Evolutionary conservation across 108 stramenopile species (phyloP), one percentile per base, ranked within the genome.

Genomic region (Discostella pseudostelligera): DNA sequence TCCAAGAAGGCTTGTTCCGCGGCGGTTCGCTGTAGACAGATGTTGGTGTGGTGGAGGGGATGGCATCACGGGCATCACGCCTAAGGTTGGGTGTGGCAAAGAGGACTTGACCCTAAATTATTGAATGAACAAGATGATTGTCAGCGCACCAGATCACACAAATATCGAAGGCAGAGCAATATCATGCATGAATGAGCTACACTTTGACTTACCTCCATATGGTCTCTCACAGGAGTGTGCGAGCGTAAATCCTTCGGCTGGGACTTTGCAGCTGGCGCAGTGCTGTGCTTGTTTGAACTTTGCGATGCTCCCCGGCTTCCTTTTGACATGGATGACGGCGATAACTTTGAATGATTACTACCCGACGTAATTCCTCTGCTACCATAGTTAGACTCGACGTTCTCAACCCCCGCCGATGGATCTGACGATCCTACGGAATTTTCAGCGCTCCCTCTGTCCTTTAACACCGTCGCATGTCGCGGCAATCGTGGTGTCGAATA

Each of bases 391-490:
- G 40, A 49, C 44, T 14, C 39, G 12, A 21, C 28, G 28, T 59
- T 28, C n/a, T 43, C 68, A 24, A 16, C 35, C 39, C 9, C 26
- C 24, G 8, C 36, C 37, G 45, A 12, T 20, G 47, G 68, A 47
- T 72, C 67, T 14, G 74, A 47, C 39, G 62, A 63, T 60, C 49
- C 55, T 16, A 40, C 63, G 36, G 62, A 45, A 65, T 77, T 77
- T 54, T 77, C 76, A 29, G 62, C 48, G 45, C 67, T 69, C n/a
- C 76, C 69, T 11, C 76, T 63, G 48, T 77, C 76, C 62, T 61
- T 61, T 12, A 70, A 51, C 29, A 53, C 71, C 22, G 46, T 40
- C 36, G 53, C 62, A 49, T 48, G 56, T n/a, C 22, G 32, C n/a
- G 62, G 62, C 56, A 48, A 42, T 48, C 60, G 47, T 21, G 66